These are phyloP conservation scores for Tolypocladium paradoxum DNA, from an alignment of 2,329 filamentous ascomycete species.

Conservation along the genomic window DNA sequence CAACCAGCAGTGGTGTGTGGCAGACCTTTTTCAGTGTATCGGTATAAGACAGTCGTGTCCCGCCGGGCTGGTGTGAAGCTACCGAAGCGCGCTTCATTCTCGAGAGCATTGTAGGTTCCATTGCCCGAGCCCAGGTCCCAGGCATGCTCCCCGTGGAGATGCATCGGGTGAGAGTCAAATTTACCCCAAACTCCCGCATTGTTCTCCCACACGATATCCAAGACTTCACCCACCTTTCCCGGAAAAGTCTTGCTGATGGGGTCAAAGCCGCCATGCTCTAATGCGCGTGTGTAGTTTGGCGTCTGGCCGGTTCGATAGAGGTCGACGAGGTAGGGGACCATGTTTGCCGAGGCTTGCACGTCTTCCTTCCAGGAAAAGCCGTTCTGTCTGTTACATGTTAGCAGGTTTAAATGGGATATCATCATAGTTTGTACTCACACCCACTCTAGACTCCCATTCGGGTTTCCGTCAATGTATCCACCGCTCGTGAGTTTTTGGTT, in stretches of 20 bases:
- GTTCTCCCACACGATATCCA: conserved; percentile 40
- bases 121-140: conserved; percentile 43
- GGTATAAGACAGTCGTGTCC: conserved; percentile 45
- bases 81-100: conserved; percentile 29
- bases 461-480: conserved; percentile 13
- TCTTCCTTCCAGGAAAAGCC: conserved; percentile 33
- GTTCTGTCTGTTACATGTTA: conserved; percentile 12
- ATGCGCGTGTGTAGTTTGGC: conserved; percentile 38
- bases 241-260: conserved; percentile 37
- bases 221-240: conserved; percentile 41
- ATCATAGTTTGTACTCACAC: too few relatives aligned
- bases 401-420: not conserved
- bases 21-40: conserved; percentile 32
- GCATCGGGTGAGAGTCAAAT: conserved; percentile 34
- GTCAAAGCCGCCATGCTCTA: conserved; percentile 43
- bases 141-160: conserved; percentile 42
- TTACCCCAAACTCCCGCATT: conserved; percentile 23
- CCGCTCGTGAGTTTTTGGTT: conserved; percentile 26
- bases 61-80: conserved; percentile 25
- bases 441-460: conserved; percentile 23
- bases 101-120: conserved; percentile 38
- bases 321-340: conserved; percentile 36
- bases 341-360: conserved; percentile 1
- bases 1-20: conserved; percentile 38
- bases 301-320: conserved; percentile 39